Conservation (phyloP, 2,329 filamentous ascomycete species). For the Fusarium sp. region DNA sequence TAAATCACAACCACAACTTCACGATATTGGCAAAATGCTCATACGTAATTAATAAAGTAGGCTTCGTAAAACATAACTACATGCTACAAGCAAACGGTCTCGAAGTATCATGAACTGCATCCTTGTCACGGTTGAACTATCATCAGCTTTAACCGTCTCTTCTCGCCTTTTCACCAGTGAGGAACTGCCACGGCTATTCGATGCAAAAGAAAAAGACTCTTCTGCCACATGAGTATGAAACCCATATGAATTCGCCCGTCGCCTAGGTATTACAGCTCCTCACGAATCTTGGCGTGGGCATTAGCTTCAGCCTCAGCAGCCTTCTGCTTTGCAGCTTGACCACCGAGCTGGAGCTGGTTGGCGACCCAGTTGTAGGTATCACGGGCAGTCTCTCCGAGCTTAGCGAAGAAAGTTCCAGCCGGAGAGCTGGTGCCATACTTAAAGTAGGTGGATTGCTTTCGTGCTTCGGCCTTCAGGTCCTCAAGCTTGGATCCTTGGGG, state of each 20-base stretch:
- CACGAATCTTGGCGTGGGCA: constrained; percentile 53
- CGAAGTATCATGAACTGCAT: background rate
- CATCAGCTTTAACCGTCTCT: background rate
- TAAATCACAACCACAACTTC: background rate
- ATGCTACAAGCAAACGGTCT: constrained; percentile 28
- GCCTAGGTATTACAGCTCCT: constrained; percentile 59
- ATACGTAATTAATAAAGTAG: constrained; percentile 10
- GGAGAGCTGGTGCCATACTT: constrained; percentile 78
- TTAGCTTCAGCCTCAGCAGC: constrained; percentile 50
- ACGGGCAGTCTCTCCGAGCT: constrained; percentile 63
- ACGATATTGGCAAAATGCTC: background rate
- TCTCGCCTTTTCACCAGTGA: background rate
- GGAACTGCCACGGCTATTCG: background rate
- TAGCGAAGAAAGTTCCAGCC: constrained; percentile 72
- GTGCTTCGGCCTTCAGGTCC: constrained; percentile 75
- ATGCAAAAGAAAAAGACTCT: background rate
- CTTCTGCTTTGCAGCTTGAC: constrained; percentile 61
- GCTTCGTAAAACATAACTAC: constrained; percentile 32
- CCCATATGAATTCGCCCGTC: background rate
- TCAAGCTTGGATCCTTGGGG: constrained; percentile 77
- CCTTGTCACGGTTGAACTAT: background rate
- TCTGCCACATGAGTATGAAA: background rate
- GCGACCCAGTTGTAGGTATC: constrained; percentile 64
- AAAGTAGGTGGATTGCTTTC: constrained; percentile 81
- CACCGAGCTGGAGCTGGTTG: constrained; percentile 60